A percentile compares a stretch with the other conserved stretches of the same genome.
Conservation (phyloP, 148 eudicot genomes). For the Amaranthus cruentus region DNA sequence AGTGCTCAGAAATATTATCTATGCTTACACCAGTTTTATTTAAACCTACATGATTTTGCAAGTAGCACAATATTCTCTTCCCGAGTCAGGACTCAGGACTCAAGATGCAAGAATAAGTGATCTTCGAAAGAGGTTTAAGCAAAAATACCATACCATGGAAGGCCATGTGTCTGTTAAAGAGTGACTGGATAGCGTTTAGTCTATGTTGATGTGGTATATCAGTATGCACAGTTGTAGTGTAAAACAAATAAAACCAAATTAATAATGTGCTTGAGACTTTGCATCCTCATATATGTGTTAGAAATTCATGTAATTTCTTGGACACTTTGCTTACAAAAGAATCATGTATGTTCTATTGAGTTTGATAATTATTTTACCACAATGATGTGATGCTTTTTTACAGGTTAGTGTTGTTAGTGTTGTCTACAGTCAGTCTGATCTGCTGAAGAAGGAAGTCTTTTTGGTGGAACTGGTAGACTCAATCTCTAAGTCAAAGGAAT, state of each 20-base stretch:
- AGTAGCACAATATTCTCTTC: too few species aligned
- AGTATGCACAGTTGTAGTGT: too few species aligned
- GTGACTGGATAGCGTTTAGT: too few species aligned
- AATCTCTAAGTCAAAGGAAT: constrained; percentile 78
- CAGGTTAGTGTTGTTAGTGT: constrained; percentile 84
- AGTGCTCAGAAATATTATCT: neutral
- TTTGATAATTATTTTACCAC: neutral
- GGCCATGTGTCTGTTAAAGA: too few species aligned
- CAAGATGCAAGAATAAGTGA: too few species aligned
- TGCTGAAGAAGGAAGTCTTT: constrained; percentile 92
- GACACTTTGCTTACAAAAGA: neutral
- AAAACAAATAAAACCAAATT: neutral
- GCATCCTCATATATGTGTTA: neutral
- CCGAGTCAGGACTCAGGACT: too few species aligned
- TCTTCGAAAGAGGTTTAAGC: too few species aligned
- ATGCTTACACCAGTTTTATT: too few species aligned
- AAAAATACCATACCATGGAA: too few species aligned
- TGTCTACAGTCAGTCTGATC: constrained; percentile 91
- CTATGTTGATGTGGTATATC: too few species aligned
- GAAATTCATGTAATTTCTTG: neutral
- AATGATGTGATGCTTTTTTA: neutral
- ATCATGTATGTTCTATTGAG: neutral
- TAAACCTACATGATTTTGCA: too few species aligned
- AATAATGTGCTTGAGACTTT: neutral
- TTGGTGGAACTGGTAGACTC: constrained; percentile 87